Evolutionary conservation across 441 rosid species (phyloP).

Genomic region (Aquilaria agallochum): DNA sequence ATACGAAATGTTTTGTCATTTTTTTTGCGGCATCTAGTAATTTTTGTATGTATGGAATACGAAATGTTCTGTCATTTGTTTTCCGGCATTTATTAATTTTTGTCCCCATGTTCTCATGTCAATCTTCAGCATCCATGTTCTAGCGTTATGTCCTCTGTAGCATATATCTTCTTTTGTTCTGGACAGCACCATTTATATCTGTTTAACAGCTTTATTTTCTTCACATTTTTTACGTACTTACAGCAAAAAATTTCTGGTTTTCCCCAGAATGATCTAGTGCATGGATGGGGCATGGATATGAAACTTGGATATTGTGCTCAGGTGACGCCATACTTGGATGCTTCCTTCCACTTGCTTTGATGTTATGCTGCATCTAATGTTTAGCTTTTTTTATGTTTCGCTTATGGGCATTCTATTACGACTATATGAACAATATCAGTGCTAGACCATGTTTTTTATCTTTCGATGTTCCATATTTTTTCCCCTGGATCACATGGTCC

Average conservation of each 20-base stretch:
- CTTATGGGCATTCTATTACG: not conserved
- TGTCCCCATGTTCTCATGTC: not conserved
- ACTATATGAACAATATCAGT: not conserved
- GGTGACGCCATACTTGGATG: slow-evolving; percentile 27
- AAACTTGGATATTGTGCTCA: slow-evolving; percentile 96
- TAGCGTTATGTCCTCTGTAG: too few relatives aligned
- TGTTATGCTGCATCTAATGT: not conserved
- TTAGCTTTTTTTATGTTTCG: not conserved
- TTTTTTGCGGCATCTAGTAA: too few relatives aligned
- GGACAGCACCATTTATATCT: not conserved
- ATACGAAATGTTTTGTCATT: too few relatives aligned
- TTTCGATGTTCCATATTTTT: too few relatives aligned
- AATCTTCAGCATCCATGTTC: not conserved
- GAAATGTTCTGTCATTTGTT: not conserved
- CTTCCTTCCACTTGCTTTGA: not conserved
- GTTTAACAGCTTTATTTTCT: not conserved
- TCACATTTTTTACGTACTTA: not conserved
- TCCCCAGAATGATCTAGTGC: slow-evolving; percentile 81
- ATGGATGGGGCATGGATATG: slow-evolving; percentile 99
- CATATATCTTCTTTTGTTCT: not conserved
- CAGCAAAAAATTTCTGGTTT: not conserved
- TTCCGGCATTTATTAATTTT: not conserved
- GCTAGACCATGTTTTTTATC: not conserved
- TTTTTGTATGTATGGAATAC: too few relatives aligned
- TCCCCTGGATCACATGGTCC: too few relatives aligned